Evolutionary conservation across 2,329 filamentous ascomycete species (phyloP), one percentile per base, ranked within the genome.

Genomic region (Beauveria pseudobassiana): DNA sequence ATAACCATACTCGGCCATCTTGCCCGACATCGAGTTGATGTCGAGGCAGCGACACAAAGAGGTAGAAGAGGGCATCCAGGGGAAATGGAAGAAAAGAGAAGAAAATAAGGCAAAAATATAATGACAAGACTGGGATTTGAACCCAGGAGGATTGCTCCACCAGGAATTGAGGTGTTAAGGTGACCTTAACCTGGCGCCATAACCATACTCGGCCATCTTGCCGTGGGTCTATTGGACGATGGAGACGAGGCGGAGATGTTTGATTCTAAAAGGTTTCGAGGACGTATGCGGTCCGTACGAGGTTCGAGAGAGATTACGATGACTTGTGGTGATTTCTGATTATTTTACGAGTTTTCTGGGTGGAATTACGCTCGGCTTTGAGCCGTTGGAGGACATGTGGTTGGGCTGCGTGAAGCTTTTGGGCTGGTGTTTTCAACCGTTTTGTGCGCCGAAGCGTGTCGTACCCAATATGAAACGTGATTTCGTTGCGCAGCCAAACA

Each of bases 1-100:
- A 72, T 72, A 71, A 72, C 70, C 70, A 72, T 62, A 70, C 70
- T 72, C 70, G 70, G 70, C 70, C 70, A 72, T 72, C 70, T 72
- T 66, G 69, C 69, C 69, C 22, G 43, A 8, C 5, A 22, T 40
- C 46, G 48, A 49, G 2, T 30, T 30, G 9, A 51, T 50, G 30
- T 6, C 20, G 22, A 12, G 38, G 9, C 40, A 20, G 22, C 14
- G 22, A 26, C 16, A 26, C 46, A 50, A 59, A 22, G 3, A 4
- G 16, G 34, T 43, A 50, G 16, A 59, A 50, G 43, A 49, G 40
- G 14, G 20, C 3, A 20, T 3, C 14, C 5, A 14, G 3, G 2
- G 2, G 4, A 20, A 8, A 5, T n/a, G 12, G n/a, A 16, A 42
- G 12, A 59, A 49, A 45, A 43, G 9, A 43, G 24, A 42, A 28